Evolutionary conservation across 2,329 filamentous ascomycete genomes (phyloP), one percentile per base, ranked within the genome.

Genomic region (Botrytis tulipae): DNA sequence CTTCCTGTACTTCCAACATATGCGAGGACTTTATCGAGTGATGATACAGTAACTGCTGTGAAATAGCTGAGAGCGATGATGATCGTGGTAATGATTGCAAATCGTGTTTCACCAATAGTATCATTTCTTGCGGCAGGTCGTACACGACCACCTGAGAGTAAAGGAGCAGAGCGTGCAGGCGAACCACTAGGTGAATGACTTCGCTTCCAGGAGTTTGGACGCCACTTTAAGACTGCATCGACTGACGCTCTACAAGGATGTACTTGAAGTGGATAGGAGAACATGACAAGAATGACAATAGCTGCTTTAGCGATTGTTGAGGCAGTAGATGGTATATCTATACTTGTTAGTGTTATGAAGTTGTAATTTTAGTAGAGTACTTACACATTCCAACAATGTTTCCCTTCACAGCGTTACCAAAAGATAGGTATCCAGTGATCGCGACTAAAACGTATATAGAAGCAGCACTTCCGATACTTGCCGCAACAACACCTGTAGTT

Each of bases 211-310:
- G 20, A 80, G 77, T 85, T 86, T 16, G 94, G 94, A 12, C 94
- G 90, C 95, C 96, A 98, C 83, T 93, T 95, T 70, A 97, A 83
- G n/a, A 98, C 93, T 0, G 96, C 95, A 79, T 98, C 94, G 42
- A 98, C 86, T 25, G 93, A 97, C n/a, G 96, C 96, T 75, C 96
- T 91, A 83, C 96, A 98, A 0, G 96, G 96, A 81, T 99, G 96
- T 54, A 97, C 92, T 82, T 99, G 96, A 1, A 99, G 88, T 1
- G 96, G 96, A 75, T 98, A 95, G 25, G 94, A 97, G 82, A 99
- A 98, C 82, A 97, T 94, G 78, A 99, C 96, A 1, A 99, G 89
- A 73, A 98, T 87, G 54, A 99, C 96, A 76, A 99, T 99, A 65
- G 96, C 96, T 4, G 94, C 93, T 77, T 97, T 95, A 71, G 93